Evolutionary conservation across 805 yeast genomes (phyloP).

Genomic region (Peterozyma toletana): DNA sequence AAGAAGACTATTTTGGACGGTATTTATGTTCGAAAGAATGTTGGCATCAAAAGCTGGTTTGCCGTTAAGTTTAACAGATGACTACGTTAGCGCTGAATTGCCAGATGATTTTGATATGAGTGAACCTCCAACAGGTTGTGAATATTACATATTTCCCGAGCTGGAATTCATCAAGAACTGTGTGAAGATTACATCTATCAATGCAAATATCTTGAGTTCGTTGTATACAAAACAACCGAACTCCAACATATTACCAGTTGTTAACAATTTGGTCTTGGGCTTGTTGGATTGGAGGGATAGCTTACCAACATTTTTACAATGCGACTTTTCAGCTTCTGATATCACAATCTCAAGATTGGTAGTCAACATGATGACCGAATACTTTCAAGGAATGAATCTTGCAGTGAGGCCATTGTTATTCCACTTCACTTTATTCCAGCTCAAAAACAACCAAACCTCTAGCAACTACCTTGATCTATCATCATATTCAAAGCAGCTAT

Average conservation of each 20-base stretch:
- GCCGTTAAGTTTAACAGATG: constrained; percentile 73
- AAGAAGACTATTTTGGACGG: constrained; percentile 31
- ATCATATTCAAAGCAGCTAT: constrained; percentile 57
- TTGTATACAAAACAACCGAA: constrained; percentile 72
- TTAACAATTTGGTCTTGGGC: constrained; percentile 61
- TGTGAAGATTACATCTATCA: constrained; percentile 72
- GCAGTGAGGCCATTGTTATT: constrained; percentile 73
- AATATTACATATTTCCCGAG: constrained; percentile 67
- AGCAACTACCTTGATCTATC: constrained; percentile 50
- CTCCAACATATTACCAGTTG: constrained; percentile 66
- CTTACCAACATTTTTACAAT: constrained; percentile 56
- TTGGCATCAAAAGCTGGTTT: constrained; percentile 75
- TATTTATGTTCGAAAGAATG: constrained; percentile 51
- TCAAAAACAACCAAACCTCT: constrained; percentile 37
- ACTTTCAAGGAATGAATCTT: constrained; percentile 73
- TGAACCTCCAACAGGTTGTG: constrained; percentile 51
- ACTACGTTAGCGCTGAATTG: constrained; percentile 70
- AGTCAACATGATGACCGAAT: constrained; percentile 75
- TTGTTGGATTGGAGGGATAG: constrained; percentile 61
- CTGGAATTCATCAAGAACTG: constrained; percentile 73
- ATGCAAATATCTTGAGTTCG: constrained; percentile 63
- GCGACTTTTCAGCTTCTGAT: constrained; percentile 49
- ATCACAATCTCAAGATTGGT: constrained; percentile 56
- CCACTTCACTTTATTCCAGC: constrained; percentile 65
- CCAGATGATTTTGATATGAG: constrained; percentile 69